A percentile compares a stretch with the other conserved stretches of the same genome.
Conservation (phyloP, 1,139 yeast genomes). For the Petasospora rhodanensis region DNA sequence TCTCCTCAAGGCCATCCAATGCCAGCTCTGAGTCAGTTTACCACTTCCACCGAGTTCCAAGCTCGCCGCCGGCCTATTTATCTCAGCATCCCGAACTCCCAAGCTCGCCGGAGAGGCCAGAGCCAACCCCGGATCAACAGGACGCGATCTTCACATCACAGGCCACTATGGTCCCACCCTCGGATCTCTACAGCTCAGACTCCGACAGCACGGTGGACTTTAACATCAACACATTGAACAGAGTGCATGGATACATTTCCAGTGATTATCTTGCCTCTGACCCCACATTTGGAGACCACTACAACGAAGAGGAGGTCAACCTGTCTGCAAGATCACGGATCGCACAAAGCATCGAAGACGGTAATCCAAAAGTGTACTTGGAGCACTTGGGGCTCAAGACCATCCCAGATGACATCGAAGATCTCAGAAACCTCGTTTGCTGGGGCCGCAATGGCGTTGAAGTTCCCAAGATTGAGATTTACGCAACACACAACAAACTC, state of each 20-base stretch:
- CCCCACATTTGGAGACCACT: conserved; percentile 5
- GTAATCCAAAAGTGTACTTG: conserved; percentile 34
- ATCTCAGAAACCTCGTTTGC: conserved; percentile 45
- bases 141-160: conserved; percentile 13
- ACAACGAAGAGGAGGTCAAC: conserved; percentile 15
- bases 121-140: conserved; percentile 1
- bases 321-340: conserved; percentile 19
- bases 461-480: conserved; percentile 40
- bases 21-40: conserved; percentile 22
- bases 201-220: conserved; percentile 22
- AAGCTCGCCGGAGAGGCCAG: conserved; percentile 20
- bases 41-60: conserved; percentile 19
- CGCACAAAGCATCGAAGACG: conserved; percentile 30
- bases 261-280: conserved; percentile 19
- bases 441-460: conserved; percentile 34
- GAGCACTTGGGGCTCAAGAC: conserved; percentile 39
- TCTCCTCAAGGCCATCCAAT: conserved; percentile 18
- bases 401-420: conserved; percentile 53
- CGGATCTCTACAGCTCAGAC: conserved; percentile 8
- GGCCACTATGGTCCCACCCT: conserved; percentile 20
- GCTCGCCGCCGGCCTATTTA: conserved; percentile 21
- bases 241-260: conserved; percentile 22
- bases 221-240: conserved; percentile 21
- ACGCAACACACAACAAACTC: conserved; percentile 48
- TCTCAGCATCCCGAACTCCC: conserved; percentile 7